These are phyloP conservation scores for Peronospora tabacina DNA, from an alignment of 352 stramenopile genomes.

Conservation along the genomic window DNA sequence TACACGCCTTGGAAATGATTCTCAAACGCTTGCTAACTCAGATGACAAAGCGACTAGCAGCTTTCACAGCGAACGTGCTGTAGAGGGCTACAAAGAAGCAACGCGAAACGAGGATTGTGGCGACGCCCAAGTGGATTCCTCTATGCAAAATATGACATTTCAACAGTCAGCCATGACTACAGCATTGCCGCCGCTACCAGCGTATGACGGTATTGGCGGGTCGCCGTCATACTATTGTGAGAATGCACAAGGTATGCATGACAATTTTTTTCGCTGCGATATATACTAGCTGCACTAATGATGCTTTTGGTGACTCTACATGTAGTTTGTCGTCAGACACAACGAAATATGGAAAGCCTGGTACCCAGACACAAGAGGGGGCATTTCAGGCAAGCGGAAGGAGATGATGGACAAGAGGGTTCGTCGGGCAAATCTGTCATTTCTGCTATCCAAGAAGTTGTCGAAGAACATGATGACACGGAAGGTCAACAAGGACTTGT, in stretches of 20 bases:
- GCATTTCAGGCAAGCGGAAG: slow-evolving; percentile 21
- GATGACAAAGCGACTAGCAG: slow-evolving; percentile 1
- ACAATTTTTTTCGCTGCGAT: neutral
- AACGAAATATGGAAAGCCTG: neutral
- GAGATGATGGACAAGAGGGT: slow-evolving; percentile 23
- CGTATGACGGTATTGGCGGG: slow-evolving; percentile 71
- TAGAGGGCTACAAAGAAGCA: slow-evolving; percentile 2
- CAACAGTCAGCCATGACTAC: slow-evolving; percentile 9
- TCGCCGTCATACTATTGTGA: slow-evolving; percentile 78
- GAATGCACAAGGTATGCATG: slow-evolving; percentile 30
- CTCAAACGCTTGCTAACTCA: slow-evolving; percentile 1
- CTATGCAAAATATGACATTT: slow-evolving; percentile 6
- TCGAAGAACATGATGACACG: slow-evolving; percentile 22
- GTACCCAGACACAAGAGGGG: slow-evolving; percentile 2
- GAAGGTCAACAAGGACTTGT: neutral
- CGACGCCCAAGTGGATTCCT: neutral
- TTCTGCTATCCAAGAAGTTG: slow-evolving; percentile 23
- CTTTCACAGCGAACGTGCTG: slow-evolving; percentile 1
- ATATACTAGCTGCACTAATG: slow-evolving; percentile 6
- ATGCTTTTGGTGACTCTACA: slow-evolving; percentile 2
- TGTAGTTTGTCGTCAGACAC: slow-evolving; percentile 14
- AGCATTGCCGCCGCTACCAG: slow-evolving; percentile 59
- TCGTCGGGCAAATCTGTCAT: slow-evolving; percentile 11
- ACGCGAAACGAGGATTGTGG: neutral
- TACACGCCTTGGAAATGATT: neutral